These are phyloP conservation scores for Metschnikowia amazonensis DNA, from an alignment of 805 yeast genomes.

Conservation along the genomic window DNA sequence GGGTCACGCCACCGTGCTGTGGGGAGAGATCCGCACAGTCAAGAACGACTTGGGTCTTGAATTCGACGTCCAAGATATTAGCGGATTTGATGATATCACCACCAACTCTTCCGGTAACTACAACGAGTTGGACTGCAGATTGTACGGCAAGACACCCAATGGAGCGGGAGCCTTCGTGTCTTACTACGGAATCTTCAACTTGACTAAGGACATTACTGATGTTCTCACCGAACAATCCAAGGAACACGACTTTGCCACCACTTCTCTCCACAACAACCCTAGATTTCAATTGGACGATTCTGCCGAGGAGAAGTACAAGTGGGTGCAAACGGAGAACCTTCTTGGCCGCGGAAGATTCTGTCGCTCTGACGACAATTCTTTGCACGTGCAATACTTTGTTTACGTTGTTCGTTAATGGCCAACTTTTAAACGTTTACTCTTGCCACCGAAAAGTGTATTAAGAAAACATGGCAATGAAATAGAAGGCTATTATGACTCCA, in stretches of 20 bases:
- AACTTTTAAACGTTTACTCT: no score
- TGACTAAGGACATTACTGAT: slow-evolving; percentile 30
- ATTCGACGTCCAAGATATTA: slow-evolving; percentile 24
- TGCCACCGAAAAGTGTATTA: no score
- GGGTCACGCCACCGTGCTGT: slow-evolving; percentile 20
- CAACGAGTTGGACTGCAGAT: slow-evolving; percentile 45
- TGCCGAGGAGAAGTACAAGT: slow-evolving; percentile 42
- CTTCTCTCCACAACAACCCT: slow-evolving; percentile 50
- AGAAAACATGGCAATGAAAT: no score
- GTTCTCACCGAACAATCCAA: slow-evolving; percentile 33
- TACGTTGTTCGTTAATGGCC: slow-evolving; percentile 27
- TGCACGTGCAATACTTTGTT: slow-evolving; percentile 54
- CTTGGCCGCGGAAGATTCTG: slow-evolving; percentile 59
- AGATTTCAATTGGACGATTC: slow-evolving; percentile 38
- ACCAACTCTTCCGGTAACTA: slow-evolving; percentile 24
- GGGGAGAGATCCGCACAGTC: slow-evolving; percentile 30
- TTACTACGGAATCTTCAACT: slow-evolving; percentile 49
- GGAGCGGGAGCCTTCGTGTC: slow-evolving; percentile 42
- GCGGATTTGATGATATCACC: slow-evolving; percentile 50
- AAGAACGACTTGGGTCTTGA: slow-evolving; percentile 30
- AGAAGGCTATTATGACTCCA: no score
- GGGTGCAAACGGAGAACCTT: slow-evolving; percentile 49
- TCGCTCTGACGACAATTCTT: slow-evolving; percentile 36
- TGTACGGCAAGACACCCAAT: slow-evolving; percentile 43
- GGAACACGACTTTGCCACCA: slow-evolving; percentile 39